These are phyloP conservation scores for Apiospora hydei DNA, from an alignment of 2,329 filamentous ascomycete genomes.

Conservation along the genomic window DNA sequence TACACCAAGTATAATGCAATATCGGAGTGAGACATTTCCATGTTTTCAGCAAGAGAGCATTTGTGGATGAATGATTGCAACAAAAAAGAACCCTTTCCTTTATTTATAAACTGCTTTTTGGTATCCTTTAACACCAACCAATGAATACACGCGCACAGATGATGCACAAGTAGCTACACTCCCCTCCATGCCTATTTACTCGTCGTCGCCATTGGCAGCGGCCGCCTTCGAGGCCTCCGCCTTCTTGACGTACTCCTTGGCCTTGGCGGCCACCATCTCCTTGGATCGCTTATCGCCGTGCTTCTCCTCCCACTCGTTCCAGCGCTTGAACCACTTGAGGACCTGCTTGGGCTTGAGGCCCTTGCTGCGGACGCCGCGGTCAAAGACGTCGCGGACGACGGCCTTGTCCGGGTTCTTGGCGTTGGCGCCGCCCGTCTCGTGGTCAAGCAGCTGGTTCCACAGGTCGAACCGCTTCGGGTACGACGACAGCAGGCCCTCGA, in stretches of 20 bases:
- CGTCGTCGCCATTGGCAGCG: constrained; percentile 8
- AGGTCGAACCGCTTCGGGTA: constrained; percentile 91
- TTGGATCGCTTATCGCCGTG: constrained; percentile 73
- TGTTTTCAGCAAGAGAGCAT: neutral
- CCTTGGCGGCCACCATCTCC: constrained; percentile 74
- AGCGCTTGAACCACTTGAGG: constrained; percentile 88
- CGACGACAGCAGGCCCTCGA: constrained; percentile 83
- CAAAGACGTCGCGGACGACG: constrained; percentile 78
- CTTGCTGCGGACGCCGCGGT: constrained; percentile 74
- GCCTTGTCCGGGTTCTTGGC: constrained; percentile 55
- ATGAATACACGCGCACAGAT: constrained; percentile 2
- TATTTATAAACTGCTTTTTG: constrained; percentile 8
- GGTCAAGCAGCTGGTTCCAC: constrained; percentile 90
- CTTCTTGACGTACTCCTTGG: constrained; percentile 72
- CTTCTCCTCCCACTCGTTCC: constrained; percentile 87
- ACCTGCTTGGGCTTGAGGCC: constrained; percentile 83
- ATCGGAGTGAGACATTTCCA: neutral
- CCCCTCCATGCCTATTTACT: constrained; percentile 12
- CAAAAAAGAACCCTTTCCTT: neutral
- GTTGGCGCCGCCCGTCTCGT: constrained; percentile 65
- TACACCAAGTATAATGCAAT: neutral
- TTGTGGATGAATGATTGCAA: neutral
- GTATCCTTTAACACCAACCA: constrained; percentile 22
- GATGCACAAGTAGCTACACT: neutral
- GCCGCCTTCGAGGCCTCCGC: constrained; percentile 40